Percentiles rank a stretch among this genome's conserved stretches.
Conservation (phyloP, 805 yeast species). For the Clavispora santaluciae region DNA sequence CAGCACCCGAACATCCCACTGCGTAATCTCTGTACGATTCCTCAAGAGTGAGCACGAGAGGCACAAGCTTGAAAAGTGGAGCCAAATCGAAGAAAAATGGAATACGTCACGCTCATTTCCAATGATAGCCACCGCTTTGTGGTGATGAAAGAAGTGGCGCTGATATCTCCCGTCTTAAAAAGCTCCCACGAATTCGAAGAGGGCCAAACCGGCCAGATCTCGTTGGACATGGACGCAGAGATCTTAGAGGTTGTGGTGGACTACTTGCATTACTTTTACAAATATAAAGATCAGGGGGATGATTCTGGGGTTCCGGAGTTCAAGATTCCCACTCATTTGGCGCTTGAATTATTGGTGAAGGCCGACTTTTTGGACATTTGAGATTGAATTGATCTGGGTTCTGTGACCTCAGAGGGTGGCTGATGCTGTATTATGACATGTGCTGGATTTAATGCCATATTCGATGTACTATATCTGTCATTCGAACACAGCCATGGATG, state of each 20-base stretch:
- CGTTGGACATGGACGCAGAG: slow-evolving; percentile 62
- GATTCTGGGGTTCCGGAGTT: slow-evolving; percentile 72
- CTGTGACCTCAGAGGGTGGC: too few species aligned
- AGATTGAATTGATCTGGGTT: too few species aligned
- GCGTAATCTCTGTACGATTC: too few species aligned
- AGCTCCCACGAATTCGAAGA: slow-evolving; percentile 53
- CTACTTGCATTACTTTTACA: slow-evolving; percentile 70
- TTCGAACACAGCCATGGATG: too few species aligned
- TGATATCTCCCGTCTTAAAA: slow-evolving; percentile 56
- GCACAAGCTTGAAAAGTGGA: too few species aligned
- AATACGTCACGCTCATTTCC: slow-evolving; percentile 63
- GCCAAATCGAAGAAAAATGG: too few species aligned
- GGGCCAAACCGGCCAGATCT: slow-evolving; percentile 53
- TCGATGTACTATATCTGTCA: too few species aligned
- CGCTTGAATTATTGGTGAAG: slow-evolving; percentile 84
- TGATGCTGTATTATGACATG: too few species aligned
- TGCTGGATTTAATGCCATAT: too few species aligned
- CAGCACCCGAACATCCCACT: not conserved
- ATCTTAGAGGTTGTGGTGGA: slow-evolving; percentile 79
- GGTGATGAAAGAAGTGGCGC: slow-evolving; percentile 69
- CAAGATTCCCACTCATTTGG: slow-evolving; percentile 89
- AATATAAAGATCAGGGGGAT: slow-evolving; percentile 53
- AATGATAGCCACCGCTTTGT: slow-evolving; percentile 63
- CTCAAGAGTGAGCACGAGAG: too few species aligned
- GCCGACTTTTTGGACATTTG: slow-evolving; percentile 84